Evolutionary conservation across 768 basidiomycete genomes (phyloP).

Genomic region (Scleroderma bovista): DNA sequence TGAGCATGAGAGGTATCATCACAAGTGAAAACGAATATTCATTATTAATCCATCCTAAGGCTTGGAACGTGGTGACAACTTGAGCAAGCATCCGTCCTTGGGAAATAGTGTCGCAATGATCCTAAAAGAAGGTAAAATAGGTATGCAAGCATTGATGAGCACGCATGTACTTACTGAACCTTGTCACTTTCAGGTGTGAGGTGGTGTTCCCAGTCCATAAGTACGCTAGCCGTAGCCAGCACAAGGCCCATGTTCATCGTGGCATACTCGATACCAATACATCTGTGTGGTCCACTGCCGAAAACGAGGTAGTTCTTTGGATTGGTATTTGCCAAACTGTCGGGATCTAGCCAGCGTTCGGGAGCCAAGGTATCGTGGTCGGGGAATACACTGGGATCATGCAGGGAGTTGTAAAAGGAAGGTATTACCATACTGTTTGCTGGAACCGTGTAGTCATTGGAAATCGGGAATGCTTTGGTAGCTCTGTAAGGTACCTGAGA

Average conservation of each 20-base stretch:
- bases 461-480: constrained; percentile 87
- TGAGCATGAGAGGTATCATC: not conserved
- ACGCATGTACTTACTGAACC: constrained; percentile 59
- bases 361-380: constrained; percentile 79
- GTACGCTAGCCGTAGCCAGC: constrained; percentile 73
- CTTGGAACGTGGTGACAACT: constrained; percentile 57
- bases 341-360: constrained; percentile 88
- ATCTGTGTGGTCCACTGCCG: constrained; percentile 88
- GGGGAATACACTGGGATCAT: constrained; percentile 84
- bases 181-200: constrained; percentile 72
- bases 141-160: not conserved
- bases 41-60: constrained; percentile 6
- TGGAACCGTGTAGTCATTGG: constrained; percentile 88
- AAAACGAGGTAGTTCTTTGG: constrained; percentile 97
- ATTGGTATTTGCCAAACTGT: constrained; percentile 71
- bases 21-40: not conserved
- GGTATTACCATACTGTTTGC: constrained; percentile 92
- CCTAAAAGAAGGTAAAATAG: constrained; percentile 31
- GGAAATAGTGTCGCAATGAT: constrained; percentile 98
- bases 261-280: constrained; percentile 91
- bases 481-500: constrained; percentile 87
- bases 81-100: constrained; percentile 82
- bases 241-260: constrained; percentile 84
- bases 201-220: constrained; percentile 85
- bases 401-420: constrained; percentile 86